These are phyloP conservation scores for Trichosanthes cucumerina DNA, from an alignment of 306 rosid species.

Conservation along the genomic window DNA sequence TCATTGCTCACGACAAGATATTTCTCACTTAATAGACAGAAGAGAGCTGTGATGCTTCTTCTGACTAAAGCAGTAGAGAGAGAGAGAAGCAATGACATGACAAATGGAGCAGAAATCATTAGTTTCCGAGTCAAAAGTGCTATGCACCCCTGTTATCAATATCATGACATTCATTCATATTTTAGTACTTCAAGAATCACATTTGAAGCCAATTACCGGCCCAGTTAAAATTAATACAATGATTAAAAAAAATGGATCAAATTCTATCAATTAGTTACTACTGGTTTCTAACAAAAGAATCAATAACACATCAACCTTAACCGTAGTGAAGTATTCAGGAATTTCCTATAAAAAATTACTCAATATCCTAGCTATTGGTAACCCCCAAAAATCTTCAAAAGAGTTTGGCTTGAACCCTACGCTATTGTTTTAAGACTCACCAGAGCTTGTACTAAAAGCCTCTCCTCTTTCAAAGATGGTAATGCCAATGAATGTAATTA, in stretches of 20 bases:
- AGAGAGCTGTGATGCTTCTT: background rate
- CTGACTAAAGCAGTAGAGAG: background rate
- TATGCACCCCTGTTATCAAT: background rate
- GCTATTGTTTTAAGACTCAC: background rate
- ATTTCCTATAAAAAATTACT: background rate
- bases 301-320: background rate
- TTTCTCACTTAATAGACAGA: background rate
- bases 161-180: background rate
- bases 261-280: constrained; percentile 2
- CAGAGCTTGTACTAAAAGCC: background rate
- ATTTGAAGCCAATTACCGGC: background rate
- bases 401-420: background rate
- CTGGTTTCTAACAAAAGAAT: constrained; percentile 5
- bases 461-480: background rate
- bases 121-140: background rate
- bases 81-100: background rate
- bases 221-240: constrained; percentile 7
- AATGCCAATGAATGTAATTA: constrained; percentile 2
- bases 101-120: background rate
- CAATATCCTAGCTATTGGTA: background rate
- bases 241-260: background rate
- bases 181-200: background rate
- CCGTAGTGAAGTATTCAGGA: background rate
- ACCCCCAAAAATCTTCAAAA: constrained; percentile 2
- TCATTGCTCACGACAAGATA: background rate